phyloP scores from a whole-genome alignment of 2,329 filamentous ascomycete genomes.

The Ophiocordyceps camponoti-floridani region DNA sequence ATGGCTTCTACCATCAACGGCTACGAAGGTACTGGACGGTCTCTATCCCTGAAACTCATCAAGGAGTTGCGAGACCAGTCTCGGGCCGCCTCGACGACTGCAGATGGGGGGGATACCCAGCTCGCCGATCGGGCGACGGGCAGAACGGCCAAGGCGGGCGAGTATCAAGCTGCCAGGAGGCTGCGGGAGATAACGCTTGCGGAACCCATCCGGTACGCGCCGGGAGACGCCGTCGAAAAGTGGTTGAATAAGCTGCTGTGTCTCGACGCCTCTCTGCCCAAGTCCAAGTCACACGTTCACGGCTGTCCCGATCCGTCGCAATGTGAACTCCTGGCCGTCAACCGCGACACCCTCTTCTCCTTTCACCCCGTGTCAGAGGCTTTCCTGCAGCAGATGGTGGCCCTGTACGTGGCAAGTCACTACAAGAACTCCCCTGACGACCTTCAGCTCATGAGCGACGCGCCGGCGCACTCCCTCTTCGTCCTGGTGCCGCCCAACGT shows the following conservation, averaged over 20 bases:
- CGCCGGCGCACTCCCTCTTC: constrained; percentile 88
- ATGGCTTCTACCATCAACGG: constrained; percentile 99
- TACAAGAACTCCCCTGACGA: constrained; percentile 98
- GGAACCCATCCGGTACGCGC: constrained; percentile 87
- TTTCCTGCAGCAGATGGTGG: constrained; percentile 96
- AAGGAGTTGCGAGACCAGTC: constrained; percentile 94
- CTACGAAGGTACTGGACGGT: constrained; percentile 92
- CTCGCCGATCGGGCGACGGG: constrained; percentile 67
- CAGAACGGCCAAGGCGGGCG: constrained; percentile 45
- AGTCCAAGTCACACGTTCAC: constrained; percentile 50
- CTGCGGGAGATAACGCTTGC: constrained; percentile 82
- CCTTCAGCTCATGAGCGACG: constrained; percentile 95
- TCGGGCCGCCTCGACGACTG: constrained; percentile 37
- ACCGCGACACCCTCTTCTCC: constrained; percentile 93
- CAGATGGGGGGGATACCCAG: constrained; percentile 34
- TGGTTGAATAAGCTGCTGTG: constrained; percentile 93
- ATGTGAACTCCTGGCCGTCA: constrained; percentile 85
- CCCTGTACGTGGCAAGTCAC: constrained; percentile 87
- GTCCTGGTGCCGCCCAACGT: constrained; percentile 78
- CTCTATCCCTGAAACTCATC: constrained; percentile 87
- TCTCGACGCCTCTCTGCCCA: constrained; percentile 78
- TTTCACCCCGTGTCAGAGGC: constrained; percentile 95
- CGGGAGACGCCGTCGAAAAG: constrained; percentile 80
- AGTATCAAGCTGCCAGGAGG: constrained; percentile 51
- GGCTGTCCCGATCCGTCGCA: constrained; percentile 81